Evolutionary conservation across 768 basidiomycete species (phyloP), one percentile per base, ranked within the genome.

Genomic region (Xerocomellus chrysenteron): DNA sequence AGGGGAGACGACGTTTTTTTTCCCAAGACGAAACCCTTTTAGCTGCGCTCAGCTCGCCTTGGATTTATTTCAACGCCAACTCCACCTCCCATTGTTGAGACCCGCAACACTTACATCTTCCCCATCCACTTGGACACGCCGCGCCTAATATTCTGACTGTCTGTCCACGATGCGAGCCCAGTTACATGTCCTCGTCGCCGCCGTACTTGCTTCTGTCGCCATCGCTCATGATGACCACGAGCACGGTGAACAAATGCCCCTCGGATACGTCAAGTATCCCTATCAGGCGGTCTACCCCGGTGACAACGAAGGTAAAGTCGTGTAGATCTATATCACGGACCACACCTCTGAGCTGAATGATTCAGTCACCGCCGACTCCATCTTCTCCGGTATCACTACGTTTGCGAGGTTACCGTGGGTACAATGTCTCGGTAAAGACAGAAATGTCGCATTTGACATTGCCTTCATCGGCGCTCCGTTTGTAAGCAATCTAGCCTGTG

Each of bases 321-420:
- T 24, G 17, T 12, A 14, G n/a, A 12, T 5, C 11, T 5, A 10
- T 19, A 14, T 17, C 33, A 14, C 17, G 5, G 9, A 21, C 14
- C 39, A 26, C 42, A 12, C 11, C 3, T 49, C 28, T 14, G 36
- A 52, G 10, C n/a, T 49, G 30, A 48, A 39, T 9, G 32, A 43
- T 47, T 12, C 47, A 88, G 87, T 88, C 32, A 89, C 87, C 41
- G 86, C 86, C 4, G 86, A 94, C 66, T 83, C 90, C 17, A 74
- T 88, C 36, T 94, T 93, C 72, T 85, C 88, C 45, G 92, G 92
- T 10, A 87, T 92, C 35, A 83, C 85, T 2, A 91, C 90, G 3
- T 95, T 94, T 68, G 92, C 93, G 17, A 92, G 82, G 70, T 79
- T 95, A n/a, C 90, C 90, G 28, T 92, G 88, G 83, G 80, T 85